Percentiles rank a stretch among this genome's conserved stretches.
Evolutionary conservation across 805 yeast genomes (phyloP).

Genomic region (Tetrapisispora phaffii): DNA sequence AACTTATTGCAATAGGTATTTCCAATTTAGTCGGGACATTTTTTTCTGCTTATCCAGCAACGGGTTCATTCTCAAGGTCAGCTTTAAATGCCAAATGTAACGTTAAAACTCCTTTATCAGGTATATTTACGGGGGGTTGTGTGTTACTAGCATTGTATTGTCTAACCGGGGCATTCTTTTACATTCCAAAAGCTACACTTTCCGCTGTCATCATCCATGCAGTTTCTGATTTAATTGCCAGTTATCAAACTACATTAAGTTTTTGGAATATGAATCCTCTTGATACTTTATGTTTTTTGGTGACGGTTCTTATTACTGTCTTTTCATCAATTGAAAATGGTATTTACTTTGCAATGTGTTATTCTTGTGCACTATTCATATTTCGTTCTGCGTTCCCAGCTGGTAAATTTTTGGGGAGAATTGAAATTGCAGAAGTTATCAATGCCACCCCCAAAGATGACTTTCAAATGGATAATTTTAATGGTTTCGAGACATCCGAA

Average conservation of each 20-base stretch:
- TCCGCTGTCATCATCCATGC: slow-evolving; percentile 89
- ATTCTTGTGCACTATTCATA: slow-evolving; percentile 65
- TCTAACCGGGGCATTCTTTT: slow-evolving; percentile 73
- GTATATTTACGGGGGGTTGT: slow-evolving; percentile 81
- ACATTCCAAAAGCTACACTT: slow-evolving; percentile 82
- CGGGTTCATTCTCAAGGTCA: slow-evolving; percentile 92
- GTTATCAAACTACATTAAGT: slow-evolving; percentile 54
- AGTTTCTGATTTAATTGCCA: slow-evolving; percentile 73
- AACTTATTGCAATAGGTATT: slow-evolving; percentile 85
- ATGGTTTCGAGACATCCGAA: not conserved
- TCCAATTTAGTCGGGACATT: slow-evolving; percentile 85
- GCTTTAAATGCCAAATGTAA: slow-evolving; percentile 93
- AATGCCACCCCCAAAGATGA: not conserved
- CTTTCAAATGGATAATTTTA: not conserved
- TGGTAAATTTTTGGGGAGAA: slow-evolving; percentile 74
- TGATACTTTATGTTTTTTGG: slow-evolving; percentile 62
- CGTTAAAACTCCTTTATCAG: slow-evolving; percentile 88
- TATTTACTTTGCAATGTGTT: slow-evolving; percentile 81
- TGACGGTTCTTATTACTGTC: slow-evolving; percentile 67
- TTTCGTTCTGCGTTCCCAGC: slow-evolving; percentile 71
- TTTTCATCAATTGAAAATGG: slow-evolving; percentile 79
- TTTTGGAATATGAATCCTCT: slow-evolving; percentile 67
- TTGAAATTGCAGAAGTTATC: slow-evolving; percentile 24
- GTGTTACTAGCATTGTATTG: slow-evolving; percentile 80
- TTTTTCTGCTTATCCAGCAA: slow-evolving; percentile 89